Evolutionary conservation across 371 early-diverging fungal species (phyloP), one percentile per base, ranked within the genome.

Genomic region (Apophysomyces ossiformis): DNA sequence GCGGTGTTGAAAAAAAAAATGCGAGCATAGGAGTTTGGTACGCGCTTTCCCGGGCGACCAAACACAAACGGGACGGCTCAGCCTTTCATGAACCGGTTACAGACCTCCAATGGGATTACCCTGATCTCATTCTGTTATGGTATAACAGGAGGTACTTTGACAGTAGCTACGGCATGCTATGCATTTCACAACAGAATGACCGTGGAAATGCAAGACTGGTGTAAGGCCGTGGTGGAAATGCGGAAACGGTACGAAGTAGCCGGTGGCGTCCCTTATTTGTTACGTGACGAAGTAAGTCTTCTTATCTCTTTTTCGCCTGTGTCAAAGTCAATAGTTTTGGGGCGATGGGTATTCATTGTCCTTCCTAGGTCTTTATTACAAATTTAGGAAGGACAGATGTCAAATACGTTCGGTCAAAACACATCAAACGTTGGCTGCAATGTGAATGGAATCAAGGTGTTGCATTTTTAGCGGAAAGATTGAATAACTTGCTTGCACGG

Each of bases 261-360:
- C 13, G 69, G 69, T 21, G 69, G 69, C 57, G 69, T 69, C 6
- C 69, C 69, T 44, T 69, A 61, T 44, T 61, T 69, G 16, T 37
- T 65, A 12, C 64, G 69, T 32, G 69, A 69, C 18, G 57, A 69
- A 44, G 69, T 64, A 69, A 21, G 21, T 21, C 9, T 21, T 26
- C 2, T n/a, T n/a, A n/a, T 26, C 26, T 26, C 26, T 26, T 26
- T 26, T 26, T 26, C 26, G 26, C 26, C 26, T 26, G 26, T 26
- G 32, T 2, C 32, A 26, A 26, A 26, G 32, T 26, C 32, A 2
- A 3, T 50, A 50, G 7, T 50, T 7, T 5, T 7, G 21, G 1
- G 7, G 21, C 35, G 2, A 21, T 16, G 9, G n/a, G 5, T 50
- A n/a, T 50, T 18, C 15, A n/a, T 41, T 18, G 5, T 8, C 8